These are phyloP conservation scores for Pleodorina starrii DNA, from an alignment of 139 green algal species.

Conservation along the genomic window DNA sequence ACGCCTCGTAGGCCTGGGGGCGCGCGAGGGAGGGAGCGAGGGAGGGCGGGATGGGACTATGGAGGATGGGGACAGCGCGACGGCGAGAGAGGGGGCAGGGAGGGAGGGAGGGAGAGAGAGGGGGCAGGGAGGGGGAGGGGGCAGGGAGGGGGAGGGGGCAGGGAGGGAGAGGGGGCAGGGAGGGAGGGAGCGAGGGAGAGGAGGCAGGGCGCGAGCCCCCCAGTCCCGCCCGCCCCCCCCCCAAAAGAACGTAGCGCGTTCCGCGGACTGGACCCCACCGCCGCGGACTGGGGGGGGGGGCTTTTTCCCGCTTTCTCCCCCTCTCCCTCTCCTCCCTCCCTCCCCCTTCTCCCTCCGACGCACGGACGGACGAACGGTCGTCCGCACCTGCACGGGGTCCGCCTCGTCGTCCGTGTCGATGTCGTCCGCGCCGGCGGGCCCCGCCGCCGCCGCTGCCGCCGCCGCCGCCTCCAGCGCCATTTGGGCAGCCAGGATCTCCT, in stretches of 20 bases:
- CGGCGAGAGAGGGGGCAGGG: background rate
- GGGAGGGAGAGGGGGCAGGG: background rate
- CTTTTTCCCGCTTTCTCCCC: background rate
- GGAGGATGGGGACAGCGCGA: background rate
- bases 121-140: background rate
- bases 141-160: background rate
- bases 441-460: slow-evolving; percentile 41
- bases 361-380: background rate
- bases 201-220: background rate
- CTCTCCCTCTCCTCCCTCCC: background rate
- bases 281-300: no score
- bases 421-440: slow-evolving; percentile 65
- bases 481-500: slow-evolving; percentile 61
- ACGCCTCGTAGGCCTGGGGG: slow-evolving; percentile 82
- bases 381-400: slow-evolving; percentile 70
- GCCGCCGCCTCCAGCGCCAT: slow-evolving; percentile 58
- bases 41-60: background rate
- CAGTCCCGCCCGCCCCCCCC: background rate
- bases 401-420: slow-evolving; percentile 94
- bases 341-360: background rate
- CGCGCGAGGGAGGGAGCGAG: background rate
- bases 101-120: background rate
- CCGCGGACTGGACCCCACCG: no score
- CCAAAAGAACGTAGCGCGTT: no score
- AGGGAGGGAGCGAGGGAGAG: background rate